phyloP scores from a whole-genome alignment of 805 yeast species.

The Suhomyces pyralidae region DNA sequence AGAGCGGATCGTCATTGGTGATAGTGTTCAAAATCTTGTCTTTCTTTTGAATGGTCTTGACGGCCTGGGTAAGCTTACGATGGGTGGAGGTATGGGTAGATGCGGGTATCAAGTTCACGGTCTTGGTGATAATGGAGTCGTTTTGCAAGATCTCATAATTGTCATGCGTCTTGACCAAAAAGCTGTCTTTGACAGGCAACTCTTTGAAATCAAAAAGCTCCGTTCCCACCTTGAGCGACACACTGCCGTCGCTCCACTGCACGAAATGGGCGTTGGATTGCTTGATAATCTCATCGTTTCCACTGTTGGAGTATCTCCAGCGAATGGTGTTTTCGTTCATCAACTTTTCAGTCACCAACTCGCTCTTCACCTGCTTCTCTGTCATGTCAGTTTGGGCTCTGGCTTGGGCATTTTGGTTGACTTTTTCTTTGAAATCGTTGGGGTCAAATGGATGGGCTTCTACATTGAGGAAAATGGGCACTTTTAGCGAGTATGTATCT shows the following conservation, averaged over 20 bases:
- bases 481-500: conserved; percentile 49
- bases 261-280: conserved; percentile 88
- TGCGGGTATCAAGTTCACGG: conserved; percentile 80
- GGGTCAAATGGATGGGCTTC: conserved; percentile 90
- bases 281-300: conserved; percentile 67
- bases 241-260: conserved; percentile 91
- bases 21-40: conserved; percentile 51
- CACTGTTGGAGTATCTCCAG: conserved; percentile 86
- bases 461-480: conserved; percentile 80
- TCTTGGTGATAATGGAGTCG: conserved; percentile 59
- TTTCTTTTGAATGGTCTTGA: conserved; percentile 47
- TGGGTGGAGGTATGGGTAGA: conserved; percentile 87
- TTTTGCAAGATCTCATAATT: conserved; percentile 69
- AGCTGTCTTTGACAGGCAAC: conserved; percentile 65
- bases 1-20: conserved; percentile 64
- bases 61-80: conserved; percentile 69
- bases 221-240: conserved; percentile 80
- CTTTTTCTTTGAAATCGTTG: conserved; percentile 51
- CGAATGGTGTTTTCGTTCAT: conserved; percentile 82
- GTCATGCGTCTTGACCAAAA: conserved; percentile 68
- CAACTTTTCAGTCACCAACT: conserved; percentile 55
- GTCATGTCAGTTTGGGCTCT: conserved; percentile 28
- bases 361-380: conserved; percentile 46
- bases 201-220: conserved; percentile 80
- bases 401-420: conserved; percentile 35